A percentile compares a stretch with the other conserved stretches of the same genome.
These are phyloP conservation scores for Panellus pusillus DNA, from an alignment of 768 basidiomycete genomes.

Conservation along the genomic window DNA sequence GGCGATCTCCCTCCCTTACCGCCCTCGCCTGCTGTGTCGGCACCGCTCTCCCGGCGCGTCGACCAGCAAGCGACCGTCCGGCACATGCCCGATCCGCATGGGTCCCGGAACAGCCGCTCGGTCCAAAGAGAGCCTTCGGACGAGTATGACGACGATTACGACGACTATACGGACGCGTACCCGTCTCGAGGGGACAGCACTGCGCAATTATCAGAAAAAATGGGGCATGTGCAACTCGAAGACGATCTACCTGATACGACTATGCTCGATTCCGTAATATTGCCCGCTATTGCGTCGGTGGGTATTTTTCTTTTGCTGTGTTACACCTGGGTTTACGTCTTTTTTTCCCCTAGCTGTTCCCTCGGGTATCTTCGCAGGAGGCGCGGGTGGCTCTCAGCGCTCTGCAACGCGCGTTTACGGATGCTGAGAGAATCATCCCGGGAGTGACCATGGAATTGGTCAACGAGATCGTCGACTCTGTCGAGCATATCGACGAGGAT, in stretches of 20 bases:
- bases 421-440: slow-evolving; percentile 93
- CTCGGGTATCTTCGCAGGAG: slow-evolving; percentile 90
- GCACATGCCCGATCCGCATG: slow-evolving; percentile 39
- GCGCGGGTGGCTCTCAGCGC: slow-evolving; percentile 83
- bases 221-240: slow-evolving; percentile 47
- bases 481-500: slow-evolving; percentile 85
- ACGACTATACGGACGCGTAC: slow-evolving; percentile 53
- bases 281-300: slow-evolving; percentile 96
- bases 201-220: slow-evolving; percentile 42
- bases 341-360: slow-evolving; percentile 69
- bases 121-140: slow-evolving; percentile 54
- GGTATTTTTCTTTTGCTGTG: slow-evolving; percentile 29
- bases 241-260: slow-evolving; percentile 76
- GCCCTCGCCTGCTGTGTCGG: slow-evolving; percentile 28
- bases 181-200: slow-evolving; percentile 40
- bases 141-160: slow-evolving; percentile 64
- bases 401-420: slow-evolving; percentile 89
- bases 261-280: slow-evolving; percentile 94
- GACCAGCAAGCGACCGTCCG: slow-evolving; percentile 72
- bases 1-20: slow-evolving; percentile 65
- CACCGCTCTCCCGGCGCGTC: slow-evolving; percentile 36
- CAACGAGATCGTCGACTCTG: slow-evolving; percentile 91
- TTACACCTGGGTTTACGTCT: background rate
- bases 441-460: slow-evolving; percentile 92
- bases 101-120: slow-evolving; percentile 30